A percentile compares a stretch with the other conserved stretches of the same genome.
Evolutionary conservation across 495 filamentous ascomycete species (phyloP).

Genomic region (Xylaria grammica): DNA sequence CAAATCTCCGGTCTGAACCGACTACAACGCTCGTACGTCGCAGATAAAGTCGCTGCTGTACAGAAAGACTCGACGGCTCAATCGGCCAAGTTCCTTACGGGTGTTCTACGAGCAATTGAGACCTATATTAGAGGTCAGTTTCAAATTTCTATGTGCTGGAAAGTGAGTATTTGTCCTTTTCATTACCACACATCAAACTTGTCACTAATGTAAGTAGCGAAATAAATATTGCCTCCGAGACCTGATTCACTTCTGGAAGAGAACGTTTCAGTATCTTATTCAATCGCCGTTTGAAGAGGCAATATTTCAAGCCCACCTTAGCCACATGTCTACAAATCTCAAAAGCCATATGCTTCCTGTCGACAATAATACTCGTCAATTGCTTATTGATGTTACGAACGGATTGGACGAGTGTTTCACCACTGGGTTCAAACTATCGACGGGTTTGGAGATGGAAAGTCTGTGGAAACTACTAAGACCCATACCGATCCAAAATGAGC

Average conservation of each 20-base stretch:
- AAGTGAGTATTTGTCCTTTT: conserved; percentile 31
- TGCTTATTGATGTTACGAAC: conserved; percentile 37
- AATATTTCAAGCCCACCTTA: conserved; percentile 58
- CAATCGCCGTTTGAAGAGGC: conserved; percentile 55
- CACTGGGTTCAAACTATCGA: conserved; percentile 64
- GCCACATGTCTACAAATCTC: conserved; percentile 41
- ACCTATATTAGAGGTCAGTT: conserved; percentile 37
- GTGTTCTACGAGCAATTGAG: conserved; percentile 39
- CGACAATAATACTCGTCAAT: conserved; percentile 29
- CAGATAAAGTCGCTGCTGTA: conserved; percentile 60
- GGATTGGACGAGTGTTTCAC: conserved; percentile 50
- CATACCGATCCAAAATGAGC: conserved; percentile 43
- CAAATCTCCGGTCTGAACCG: conserved; percentile 70
- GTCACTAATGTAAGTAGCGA: conserved; percentile 32
- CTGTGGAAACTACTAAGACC: conserved; percentile 80
- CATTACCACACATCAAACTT: not conserved
- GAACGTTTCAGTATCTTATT: conserved; percentile 56
- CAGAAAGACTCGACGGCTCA: conserved; percentile 68
- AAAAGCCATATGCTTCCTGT: conserved; percentile 28
- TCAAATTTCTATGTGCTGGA: conserved; percentile 33
- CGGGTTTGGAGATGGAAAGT: conserved; percentile 81
- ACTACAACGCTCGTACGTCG: conserved; percentile 69
- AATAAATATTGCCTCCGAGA: conserved; percentile 29
- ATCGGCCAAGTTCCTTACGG: conserved; percentile 47
- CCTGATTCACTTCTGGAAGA: conserved; percentile 62